Percentiles rank a stretch among this genome's conserved stretches.
Evolutionary conservation across 805 yeast species (phyloP).

Genomic region (Ogataea degrootiae): DNA sequence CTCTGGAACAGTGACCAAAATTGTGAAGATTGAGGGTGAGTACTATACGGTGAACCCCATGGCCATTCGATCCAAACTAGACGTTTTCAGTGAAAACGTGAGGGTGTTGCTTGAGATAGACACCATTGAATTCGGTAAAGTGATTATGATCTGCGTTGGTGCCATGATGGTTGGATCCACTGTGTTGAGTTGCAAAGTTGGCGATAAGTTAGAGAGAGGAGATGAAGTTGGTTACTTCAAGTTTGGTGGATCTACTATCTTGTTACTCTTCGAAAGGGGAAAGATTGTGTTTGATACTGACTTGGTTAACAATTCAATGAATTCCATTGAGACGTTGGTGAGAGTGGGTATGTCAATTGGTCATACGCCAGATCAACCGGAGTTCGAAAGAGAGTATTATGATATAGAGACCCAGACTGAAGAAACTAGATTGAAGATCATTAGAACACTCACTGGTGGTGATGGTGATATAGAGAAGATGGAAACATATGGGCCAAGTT

Average conservation of each 20-base stretch:
- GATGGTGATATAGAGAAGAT: constrained; percentile 5
- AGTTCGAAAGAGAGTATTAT: constrained; percentile 39
- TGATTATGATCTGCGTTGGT: constrained; percentile 79
- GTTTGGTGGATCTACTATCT: constrained; percentile 90
- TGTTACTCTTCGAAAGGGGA: constrained; percentile 55
- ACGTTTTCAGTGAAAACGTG: constrained; percentile 90
- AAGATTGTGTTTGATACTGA: constrained; percentile 67
- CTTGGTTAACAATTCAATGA: constrained; percentile 58
- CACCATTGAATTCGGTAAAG: constrained; percentile 71
- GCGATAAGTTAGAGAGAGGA: constrained; percentile 56
- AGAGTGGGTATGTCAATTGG: constrained; percentile 92
- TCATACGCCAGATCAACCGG: constrained; percentile 50
- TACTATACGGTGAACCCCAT: constrained; percentile 96
- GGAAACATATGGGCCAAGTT: constrained; percentile 16
- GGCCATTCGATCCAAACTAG: constrained; percentile 86
- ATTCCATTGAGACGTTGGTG: constrained; percentile 75
- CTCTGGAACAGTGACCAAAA: constrained; percentile 62
- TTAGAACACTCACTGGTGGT: constrained; percentile 51
- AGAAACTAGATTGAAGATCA: constrained; percentile 43
- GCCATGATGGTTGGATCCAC: constrained; percentile 99
- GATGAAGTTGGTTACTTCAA: constrained; percentile 92
- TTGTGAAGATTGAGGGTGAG: constrained; percentile 75
- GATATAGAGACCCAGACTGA: constrained; percentile 44
- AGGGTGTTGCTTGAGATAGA: constrained; percentile 74
- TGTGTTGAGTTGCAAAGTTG: constrained; percentile 60